Evolutionary conservation across 306 rosid genomes (phyloP).

Genomic region (Rosa multiflora): DNA sequence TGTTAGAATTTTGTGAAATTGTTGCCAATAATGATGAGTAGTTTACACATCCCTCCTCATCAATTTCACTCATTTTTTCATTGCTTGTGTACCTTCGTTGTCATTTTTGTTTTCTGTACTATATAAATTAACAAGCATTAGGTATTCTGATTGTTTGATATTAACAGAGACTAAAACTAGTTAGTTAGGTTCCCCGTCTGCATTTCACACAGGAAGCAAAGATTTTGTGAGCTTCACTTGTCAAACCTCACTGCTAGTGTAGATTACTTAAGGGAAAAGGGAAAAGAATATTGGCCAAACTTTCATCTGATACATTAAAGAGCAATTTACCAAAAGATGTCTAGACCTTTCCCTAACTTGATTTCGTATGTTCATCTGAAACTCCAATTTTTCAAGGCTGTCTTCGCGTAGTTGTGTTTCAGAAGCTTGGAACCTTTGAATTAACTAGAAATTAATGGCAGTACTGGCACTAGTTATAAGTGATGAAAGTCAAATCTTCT

Average conservation of each 20-base stretch:
- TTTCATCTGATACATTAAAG: background rate
- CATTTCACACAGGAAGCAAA: background rate
- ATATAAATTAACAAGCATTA: background rate
- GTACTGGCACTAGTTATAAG: too few species aligned
- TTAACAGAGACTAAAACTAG: background rate
- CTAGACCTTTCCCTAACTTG: background rate
- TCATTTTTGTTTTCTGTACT: background rate
- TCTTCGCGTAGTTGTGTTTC: too few species aligned
- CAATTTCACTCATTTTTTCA: background rate
- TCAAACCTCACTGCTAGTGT: background rate
- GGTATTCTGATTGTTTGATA: background rate
- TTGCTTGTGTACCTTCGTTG: background rate
- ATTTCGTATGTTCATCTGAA: background rate
- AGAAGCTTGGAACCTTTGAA: too few species aligned
- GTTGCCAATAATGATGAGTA: slow-evolving; percentile 19
- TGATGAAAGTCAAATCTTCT: too few species aligned
- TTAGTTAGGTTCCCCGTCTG: background rate
- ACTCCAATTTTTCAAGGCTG: too few species aligned
- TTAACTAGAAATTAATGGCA: too few species aligned
- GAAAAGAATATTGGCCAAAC: background rate
- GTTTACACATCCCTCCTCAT: background rate
- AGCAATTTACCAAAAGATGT: background rate
- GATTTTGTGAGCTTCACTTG: background rate
- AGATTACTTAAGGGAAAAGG: background rate
- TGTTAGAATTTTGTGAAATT: slow-evolving; percentile 25